Conservation (phyloP, 2,329 filamentous ascomycete species). For the Metarhizium album region DNA sequence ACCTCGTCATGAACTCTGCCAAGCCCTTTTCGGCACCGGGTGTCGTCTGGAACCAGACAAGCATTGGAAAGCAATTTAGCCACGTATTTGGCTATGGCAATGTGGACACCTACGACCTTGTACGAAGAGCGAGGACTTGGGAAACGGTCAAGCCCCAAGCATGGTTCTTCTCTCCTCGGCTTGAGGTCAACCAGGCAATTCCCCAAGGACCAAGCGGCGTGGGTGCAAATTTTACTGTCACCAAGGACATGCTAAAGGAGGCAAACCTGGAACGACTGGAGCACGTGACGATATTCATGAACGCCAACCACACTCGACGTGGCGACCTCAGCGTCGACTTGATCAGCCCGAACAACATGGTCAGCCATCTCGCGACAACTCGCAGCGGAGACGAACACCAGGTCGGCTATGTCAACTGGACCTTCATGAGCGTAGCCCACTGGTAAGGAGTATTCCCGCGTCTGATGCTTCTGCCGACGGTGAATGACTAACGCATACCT, state of each 20-base stretch:
- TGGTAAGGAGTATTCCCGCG: constrained; percentile 48
- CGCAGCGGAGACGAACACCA: constrained; percentile 57
- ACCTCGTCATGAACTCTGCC: constrained; percentile 75
- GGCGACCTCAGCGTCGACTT: constrained; percentile 91
- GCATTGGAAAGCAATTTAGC: constrained; percentile 76
- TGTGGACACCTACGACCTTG: constrained; percentile 75
- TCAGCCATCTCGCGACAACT: constrained; percentile 72
- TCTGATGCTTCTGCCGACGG: neutral
- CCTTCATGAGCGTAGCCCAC: constrained; percentile 96
- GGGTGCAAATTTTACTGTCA: constrained; percentile 71
- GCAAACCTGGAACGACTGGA: constrained; percentile 82
- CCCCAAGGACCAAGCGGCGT: constrained; percentile 78
- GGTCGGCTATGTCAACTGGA: constrained; percentile 84
- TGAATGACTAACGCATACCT: constrained; percentile 18
- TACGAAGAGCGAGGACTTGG: constrained; percentile 79
- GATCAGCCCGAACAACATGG: constrained; percentile 68
- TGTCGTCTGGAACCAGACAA: constrained; percentile 72
- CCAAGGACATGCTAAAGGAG: constrained; percentile 63
- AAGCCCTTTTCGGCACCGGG: constrained; percentile 61
- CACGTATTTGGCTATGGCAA: constrained; percentile 96
- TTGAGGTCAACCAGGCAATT: constrained; percentile 76
- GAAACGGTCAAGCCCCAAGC: constrained; percentile 86
- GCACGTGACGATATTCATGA: constrained; percentile 97
- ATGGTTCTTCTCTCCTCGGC: constrained; percentile 90
- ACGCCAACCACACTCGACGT: constrained; percentile 74